Percentiles rank a stretch among this genome's conserved stretches.
phyloP scores from a whole-genome alignment of 2,329 filamentous ascomycete species.

The Fusarium miscanthi region DNA sequence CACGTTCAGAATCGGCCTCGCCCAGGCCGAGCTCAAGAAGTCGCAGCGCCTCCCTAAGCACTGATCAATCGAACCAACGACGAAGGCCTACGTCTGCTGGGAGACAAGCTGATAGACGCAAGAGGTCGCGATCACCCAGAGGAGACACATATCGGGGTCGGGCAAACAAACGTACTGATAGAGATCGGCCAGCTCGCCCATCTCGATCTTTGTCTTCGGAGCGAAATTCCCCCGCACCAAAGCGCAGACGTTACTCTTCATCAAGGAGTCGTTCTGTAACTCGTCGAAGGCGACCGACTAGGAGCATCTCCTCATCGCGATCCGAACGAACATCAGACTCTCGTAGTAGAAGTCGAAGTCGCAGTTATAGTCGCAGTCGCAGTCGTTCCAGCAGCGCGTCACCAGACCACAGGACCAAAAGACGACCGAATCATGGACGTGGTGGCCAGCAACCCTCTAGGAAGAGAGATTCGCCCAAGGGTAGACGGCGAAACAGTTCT shows the following conservation, averaged over 20 bases:
- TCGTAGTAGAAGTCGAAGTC: constrained; percentile 44
- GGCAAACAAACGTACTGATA: constrained; percentile 36
- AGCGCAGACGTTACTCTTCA: constrained; percentile 62
- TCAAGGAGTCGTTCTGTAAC: constrained; percentile 60
- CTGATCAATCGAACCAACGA: constrained; percentile 49
- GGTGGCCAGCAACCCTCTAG: constrained; percentile 17
- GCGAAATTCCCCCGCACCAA: constrained; percentile 57
- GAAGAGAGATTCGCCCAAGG: constrained; percentile 31
- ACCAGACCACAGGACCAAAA: constrained; percentile 32
- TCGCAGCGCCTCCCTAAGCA: constrained; percentile 47
- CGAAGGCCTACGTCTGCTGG: constrained; percentile 50
- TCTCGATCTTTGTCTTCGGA: constrained; percentile 53
- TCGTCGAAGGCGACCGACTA: constrained; percentile 52
- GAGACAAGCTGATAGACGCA: constrained; percentile 49
- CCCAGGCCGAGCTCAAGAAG: constrained; percentile 51
- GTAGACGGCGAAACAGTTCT: constrained; percentile 62
- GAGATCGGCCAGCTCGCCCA: constrained; percentile 40
- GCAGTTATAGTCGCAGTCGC: constrained; percentile 28
- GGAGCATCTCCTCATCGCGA: constrained; percentile 54
- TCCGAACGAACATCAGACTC: constrained; percentile 53
- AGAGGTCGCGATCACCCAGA: constrained; percentile 55
- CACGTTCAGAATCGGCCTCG: constrained; percentile 49
- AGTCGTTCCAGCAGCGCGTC: constrained; percentile 33
- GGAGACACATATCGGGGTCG: constrained; percentile 44
- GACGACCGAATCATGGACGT: constrained; percentile 16